Evolutionary conservation across 805 yeast species (phyloP).

Genomic region (Myxozyma mucilagina): DNA sequence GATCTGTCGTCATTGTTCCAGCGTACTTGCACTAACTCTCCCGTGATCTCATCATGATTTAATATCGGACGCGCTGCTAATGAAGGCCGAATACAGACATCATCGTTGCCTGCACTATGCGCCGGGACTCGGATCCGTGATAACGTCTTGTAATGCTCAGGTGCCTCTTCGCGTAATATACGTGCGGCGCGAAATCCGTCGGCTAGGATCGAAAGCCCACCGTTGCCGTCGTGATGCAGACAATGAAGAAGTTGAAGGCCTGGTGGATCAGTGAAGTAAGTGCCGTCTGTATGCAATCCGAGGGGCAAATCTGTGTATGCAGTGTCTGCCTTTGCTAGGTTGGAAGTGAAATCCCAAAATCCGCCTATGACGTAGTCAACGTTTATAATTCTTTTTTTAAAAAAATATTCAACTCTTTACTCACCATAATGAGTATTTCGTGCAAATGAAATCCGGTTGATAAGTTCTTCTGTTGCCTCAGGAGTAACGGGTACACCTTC

Average conservation of each 20-base stretch:
- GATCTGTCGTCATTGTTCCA: constrained; percentile 76
- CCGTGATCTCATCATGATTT: constrained; percentile 50
- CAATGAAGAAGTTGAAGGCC: constrained; percentile 70
- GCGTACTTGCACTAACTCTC: constrained; percentile 59
- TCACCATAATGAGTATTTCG: constrained; percentile 65
- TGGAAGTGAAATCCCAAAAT: constrained; percentile 76
- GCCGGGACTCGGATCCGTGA: constrained; percentile 58
- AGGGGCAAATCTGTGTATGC: constrained; percentile 71
- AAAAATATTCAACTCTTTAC: neutral
- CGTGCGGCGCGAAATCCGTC: constrained; percentile 66
- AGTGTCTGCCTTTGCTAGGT: constrained; percentile 64
- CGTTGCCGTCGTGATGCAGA: constrained; percentile 57
- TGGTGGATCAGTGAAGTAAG: constrained; percentile 73
- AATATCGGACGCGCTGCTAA: constrained; percentile 55
- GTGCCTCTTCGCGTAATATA: constrained; percentile 48
- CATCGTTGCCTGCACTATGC: constrained; percentile 72
- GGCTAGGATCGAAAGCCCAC: constrained; percentile 67
- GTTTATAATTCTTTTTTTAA: neutral
- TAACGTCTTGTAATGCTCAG: constrained; percentile 54
- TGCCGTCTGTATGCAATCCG: constrained; percentile 69
- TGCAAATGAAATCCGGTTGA: constrained; percentile 58
- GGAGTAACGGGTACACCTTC: constrained; percentile 62
- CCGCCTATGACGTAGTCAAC: constrained; percentile 46
- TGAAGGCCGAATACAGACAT: constrained; percentile 60
- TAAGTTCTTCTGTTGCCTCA: constrained; percentile 57